phyloP scores from a whole-genome alignment of 2,329 filamentous ascomycete species.

The Gaeumannomyces sp. region DNA sequence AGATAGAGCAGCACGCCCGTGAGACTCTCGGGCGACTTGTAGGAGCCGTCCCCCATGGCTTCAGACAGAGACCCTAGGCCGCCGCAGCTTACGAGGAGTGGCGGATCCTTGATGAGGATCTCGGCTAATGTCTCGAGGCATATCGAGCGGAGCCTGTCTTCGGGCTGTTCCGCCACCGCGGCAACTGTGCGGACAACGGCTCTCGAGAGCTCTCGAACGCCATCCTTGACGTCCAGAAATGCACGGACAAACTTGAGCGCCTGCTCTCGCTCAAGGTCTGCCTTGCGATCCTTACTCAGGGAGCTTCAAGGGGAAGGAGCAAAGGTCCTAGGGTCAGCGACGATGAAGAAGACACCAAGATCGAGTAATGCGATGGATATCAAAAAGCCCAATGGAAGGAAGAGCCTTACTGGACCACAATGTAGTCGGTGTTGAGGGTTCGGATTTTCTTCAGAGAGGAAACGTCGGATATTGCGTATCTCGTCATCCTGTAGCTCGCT shows the following conservation, averaged over 20 bases:
- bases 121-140: constrained; percentile 91
- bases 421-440: constrained; percentile 80
- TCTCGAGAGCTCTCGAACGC: constrained; percentile 78
- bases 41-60: constrained; percentile 81
- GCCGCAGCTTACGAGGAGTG: constrained; percentile 72
- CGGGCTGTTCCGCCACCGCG: constrained; percentile 78
- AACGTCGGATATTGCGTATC: constrained; percentile 90
- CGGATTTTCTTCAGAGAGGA: constrained; percentile 85
- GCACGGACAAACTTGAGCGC: constrained; percentile 93
- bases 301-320: constrained; percentile 43
- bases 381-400: background rate
- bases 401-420: constrained; percentile 63
- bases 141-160: constrained; percentile 82
- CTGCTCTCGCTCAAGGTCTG: constrained; percentile 95
- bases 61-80: constrained; percentile 86
- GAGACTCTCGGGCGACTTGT: constrained; percentile 86
- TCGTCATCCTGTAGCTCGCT: constrained; percentile 85
- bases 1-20: constrained; percentile 84
- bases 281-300: constrained; percentile 89
- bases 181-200: constrained; percentile 85
- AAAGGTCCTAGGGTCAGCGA: background rate
- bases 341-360: background rate
- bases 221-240: constrained; percentile 92
- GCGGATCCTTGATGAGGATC: constrained; percentile 80
- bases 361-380: background rate